These are phyloP conservation scores for Waltiozyma sp. DNA, from an alignment of 1,139 yeast species.

Conservation along the genomic window DNA sequence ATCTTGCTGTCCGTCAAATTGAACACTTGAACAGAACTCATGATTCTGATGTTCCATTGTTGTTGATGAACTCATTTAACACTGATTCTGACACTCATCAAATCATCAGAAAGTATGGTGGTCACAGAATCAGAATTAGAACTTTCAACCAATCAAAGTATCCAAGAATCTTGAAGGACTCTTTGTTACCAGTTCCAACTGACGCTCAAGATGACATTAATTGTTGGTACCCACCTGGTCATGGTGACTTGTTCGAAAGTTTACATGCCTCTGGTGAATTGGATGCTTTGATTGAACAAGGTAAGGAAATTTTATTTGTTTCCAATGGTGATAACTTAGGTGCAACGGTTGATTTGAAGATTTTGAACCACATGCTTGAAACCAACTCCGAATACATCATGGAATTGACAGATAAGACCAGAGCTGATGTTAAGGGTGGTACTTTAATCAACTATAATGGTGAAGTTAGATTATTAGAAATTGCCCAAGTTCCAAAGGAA, in stretches of 20 bases:
- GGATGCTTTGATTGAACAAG: constrained; percentile 82
- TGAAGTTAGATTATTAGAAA: constrained; percentile 85
- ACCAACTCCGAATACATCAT: constrained; percentile 88
- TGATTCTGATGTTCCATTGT: constrained; percentile 89
- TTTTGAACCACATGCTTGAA: constrained; percentile 86
- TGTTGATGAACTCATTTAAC: constrained; percentile 97
- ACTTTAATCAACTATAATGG: constrained; percentile 95
- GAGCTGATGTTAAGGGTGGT: constrained; percentile 99
- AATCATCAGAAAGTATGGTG: constrained; percentile 91
- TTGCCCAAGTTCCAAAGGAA: constrained; percentile 98
- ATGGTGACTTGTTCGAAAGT: constrained; percentile 93
- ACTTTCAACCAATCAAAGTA: constrained; percentile 95
- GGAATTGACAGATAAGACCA: constrained; percentile 97
- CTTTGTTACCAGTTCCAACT: constrained; percentile 88
- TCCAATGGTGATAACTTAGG: constrained; percentile 98
- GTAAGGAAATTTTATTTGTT: constrained; percentile 89
- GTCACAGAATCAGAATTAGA: constrained; percentile 89
- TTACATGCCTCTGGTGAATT: constrained; percentile 84
- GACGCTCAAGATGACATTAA: constrained; percentile 63
- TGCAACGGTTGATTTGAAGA: constrained; percentile 91
- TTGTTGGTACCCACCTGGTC: constrained; percentile 98
- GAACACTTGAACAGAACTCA: constrained; percentile 87
- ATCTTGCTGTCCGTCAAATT: constrained; percentile 90
- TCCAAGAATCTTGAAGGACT: constrained; percentile 93
- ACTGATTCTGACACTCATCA: constrained; percentile 94